Percentiles rank a stretch among this genome's conserved stretches.
phyloP scores from a whole-genome alignment of 2,329 filamentous ascomycete species.

The Dothideomycetes sp. region DNA sequence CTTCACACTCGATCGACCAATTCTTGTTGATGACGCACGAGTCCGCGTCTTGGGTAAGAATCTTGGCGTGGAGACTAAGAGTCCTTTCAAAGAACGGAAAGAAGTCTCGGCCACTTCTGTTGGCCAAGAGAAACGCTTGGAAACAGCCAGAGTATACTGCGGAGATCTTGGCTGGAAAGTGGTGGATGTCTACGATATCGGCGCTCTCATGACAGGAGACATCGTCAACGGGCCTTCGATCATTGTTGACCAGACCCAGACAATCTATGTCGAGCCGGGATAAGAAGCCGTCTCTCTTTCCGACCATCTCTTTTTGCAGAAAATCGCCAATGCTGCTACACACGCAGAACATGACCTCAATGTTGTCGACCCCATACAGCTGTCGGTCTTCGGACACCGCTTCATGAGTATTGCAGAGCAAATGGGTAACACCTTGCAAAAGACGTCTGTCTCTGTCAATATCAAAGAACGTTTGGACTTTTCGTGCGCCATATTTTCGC shows the following conservation, averaged over 20 bases:
- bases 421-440: constrained; percentile 46
- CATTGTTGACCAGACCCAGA: constrained; percentile 31
- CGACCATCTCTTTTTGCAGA: constrained; percentile 23
- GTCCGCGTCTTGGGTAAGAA: constrained; percentile 23
- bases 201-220: constrained; percentile 12
- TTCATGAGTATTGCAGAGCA: constrained; percentile 51
- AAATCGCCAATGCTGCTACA: constrained; percentile 9
- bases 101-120: not conserved
- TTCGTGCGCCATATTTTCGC: constrained; percentile 31
- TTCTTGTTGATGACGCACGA: constrained; percentile 33
- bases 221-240: constrained; percentile 19
- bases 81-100: not conserved
- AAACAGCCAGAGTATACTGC: constrained; percentile 14
- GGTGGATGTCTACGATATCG: constrained; percentile 16
- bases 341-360: too few relatives aligned
- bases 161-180: constrained; percentile 12
- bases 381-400: constrained; percentile 44
- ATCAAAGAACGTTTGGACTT: constrained; percentile 34
- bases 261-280: constrained; percentile 29
- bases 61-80: not conserved
- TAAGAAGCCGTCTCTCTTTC: constrained; percentile 25
- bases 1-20: constrained; percentile 26
- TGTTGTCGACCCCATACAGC: constrained; percentile 42
- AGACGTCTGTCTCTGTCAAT: constrained; percentile 42
- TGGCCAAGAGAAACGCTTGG: not conserved